Conservation (phyloP, 2,329 filamentous ascomycete species). For the Aspergillus versicolor region DNA sequence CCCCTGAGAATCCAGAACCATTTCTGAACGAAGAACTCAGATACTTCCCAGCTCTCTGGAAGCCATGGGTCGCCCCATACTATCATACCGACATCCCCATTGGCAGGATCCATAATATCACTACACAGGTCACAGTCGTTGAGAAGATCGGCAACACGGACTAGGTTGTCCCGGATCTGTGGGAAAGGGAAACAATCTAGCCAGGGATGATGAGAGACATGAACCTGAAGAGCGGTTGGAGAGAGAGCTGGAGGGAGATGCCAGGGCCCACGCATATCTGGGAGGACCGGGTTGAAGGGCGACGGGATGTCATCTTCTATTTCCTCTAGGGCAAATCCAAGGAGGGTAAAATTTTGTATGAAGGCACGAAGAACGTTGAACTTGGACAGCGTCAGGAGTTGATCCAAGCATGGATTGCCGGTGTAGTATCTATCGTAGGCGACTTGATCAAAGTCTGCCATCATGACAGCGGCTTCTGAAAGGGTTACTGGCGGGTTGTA, state of each 20-base stretch:
- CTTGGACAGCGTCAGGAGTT: slow-evolving; percentile 4
- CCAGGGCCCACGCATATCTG: not conserved
- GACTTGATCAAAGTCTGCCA: not conserved
- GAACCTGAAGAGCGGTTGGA: not conserved
- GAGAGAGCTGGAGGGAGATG: not conserved
- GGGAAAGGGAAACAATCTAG: slow-evolving; percentile 11
- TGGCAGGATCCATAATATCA: slow-evolving; percentile 10
- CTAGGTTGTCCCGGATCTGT: slow-evolving; percentile 5
- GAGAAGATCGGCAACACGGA: not conserved
- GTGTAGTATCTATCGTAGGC: slow-evolving; percentile 1
- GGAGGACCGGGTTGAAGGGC: not conserved
- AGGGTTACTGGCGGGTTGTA: not conserved
- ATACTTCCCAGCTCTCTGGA: slow-evolving; percentile 23
- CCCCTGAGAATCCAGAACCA: slow-evolving; percentile 22
- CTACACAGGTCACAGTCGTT: slow-evolving; percentile 9
- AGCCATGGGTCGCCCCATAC: slow-evolving; percentile 25
- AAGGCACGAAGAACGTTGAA: slow-evolving; percentile 10
- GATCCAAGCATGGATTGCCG: slow-evolving; percentile 6
- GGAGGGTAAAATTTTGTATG: not conserved
- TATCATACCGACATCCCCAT: slow-evolving; percentile 16
- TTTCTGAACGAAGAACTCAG: slow-evolving; percentile 22
- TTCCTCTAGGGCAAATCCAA: not conserved
- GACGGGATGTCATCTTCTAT: slow-evolving; percentile 5
- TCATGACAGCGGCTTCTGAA: not conserved
- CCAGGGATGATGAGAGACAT: slow-evolving; percentile 6